Evolutionary conservation across 2,329 filamentous ascomycete genomes (phyloP), one percentile per base, ranked within the genome.

Genomic region (Westerdykella sp.): DNA sequence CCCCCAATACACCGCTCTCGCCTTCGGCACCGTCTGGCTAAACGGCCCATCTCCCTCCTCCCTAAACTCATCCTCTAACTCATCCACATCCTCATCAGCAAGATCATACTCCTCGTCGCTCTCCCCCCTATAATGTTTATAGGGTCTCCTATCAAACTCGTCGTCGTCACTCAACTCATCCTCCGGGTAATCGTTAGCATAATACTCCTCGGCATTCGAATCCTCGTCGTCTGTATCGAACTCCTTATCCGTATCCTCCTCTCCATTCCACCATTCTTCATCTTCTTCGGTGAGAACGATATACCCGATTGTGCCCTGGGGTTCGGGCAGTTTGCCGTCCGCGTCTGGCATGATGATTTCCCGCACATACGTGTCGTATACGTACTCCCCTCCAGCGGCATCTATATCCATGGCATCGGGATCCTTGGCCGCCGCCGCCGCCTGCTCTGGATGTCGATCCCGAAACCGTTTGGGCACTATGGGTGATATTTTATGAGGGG

Each of bases 101-200:
- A 50, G 23, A 31, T 60, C 51, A 30, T 52, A 66, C 42, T 66
- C 63, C 44, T 75, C 71, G 12, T 72, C 66, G 43, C 72, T 69
- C 1, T 63, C 65, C 1, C 53, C 61, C 14, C 51, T 47, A 2
- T 67, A 53, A 45, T 71, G 73, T 22, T 62, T 58, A 45, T 74
- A 73, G 7, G 68, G 59, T 37, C 67, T 62, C 2, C 64, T 51
- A 35, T 73, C 77, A 48, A 74, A 78, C 61, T 84, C 81, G 51
- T 85, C 81, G 53, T 88, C 84, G 13, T 80, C 83, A 36, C 80
- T 82, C 12, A 88, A 75, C 60, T 90, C 85, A 42, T 90, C 85
- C 48, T 90, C 85, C 0, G 85, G 85, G 53, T 90, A 90, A 61
- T 90, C 85, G 42, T 84, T 83, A 3, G 81, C 80, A 59, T 89